Evolutionary conservation across 352 stramenopile species (phyloP), one percentile per base, ranked within the genome.

Genomic region (Phytophthora crassamura): DNA sequence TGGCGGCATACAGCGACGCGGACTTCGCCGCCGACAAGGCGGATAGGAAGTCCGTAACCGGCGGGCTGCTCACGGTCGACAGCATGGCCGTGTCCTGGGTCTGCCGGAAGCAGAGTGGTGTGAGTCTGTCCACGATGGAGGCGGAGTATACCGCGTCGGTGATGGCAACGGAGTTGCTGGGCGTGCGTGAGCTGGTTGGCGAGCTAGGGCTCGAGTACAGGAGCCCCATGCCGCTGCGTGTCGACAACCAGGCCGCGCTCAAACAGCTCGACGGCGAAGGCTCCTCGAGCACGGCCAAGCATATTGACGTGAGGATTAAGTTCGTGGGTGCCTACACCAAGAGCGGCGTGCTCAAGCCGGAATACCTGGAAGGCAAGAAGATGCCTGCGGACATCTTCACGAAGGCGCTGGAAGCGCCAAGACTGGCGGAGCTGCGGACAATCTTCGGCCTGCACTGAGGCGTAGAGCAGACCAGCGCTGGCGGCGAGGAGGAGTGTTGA

Each of bases 21-120:
- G 60, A 76, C 20, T 79, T 54, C 12, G 67, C 71, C 0, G 61
- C 47, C 0, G 58, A 74, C 47, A 73, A 70, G 25, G n/a, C 18
- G 7, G 49, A 62, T 3, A 16, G 60, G 2, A 80, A 72, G 50
- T 72, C 72, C 0, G 39, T 77, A 0, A 69, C 49, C 1, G 64
- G 54, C 1, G 64, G 47, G 1, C 14, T 72, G 7, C 6, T 75
- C 1, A 51, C 20, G 1, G 7, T 75, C 0, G 40, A 72, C 22
- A 68, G 59, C 0, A 72, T 75, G 50, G 3, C 28, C 0, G 30
- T 59, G 1, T 22, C 7, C 2, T 60, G 57, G 57, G 8, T 41
- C 1, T 65, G 56, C 43, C 57, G 47, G 20, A 55, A 72, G 53
- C 66, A 73, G 25, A 28, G 28, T 2, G 39, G 43, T 0, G 56